A percentile compares a stretch with the other conserved stretches of the same genome.
phyloP scores from a whole-genome alignment of 2,329 filamentous ascomycete genomes.

The Talaromyces islandicus region DNA sequence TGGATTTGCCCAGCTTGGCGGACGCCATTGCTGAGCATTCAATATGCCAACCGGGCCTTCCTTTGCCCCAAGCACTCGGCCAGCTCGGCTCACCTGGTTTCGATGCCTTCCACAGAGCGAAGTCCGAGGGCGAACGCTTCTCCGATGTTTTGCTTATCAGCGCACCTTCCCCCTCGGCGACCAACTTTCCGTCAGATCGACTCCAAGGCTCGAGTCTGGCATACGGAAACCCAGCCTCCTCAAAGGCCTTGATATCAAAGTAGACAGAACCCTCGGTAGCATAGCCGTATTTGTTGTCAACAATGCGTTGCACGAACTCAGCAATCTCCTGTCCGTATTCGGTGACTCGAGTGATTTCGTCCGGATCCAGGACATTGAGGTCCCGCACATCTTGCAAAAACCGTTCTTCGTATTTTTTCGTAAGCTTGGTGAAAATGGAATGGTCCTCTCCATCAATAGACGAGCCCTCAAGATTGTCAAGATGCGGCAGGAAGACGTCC shows the following conservation, averaged over 20 bases:
- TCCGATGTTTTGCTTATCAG: constrained; percentile 54
- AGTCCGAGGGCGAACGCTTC: constrained; percentile 76
- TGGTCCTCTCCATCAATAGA: constrained; percentile 56
- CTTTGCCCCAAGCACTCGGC: constrained; percentile 80
- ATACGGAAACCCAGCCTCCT: constrained; percentile 77
- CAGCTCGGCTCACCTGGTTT: constrained; percentile 90
- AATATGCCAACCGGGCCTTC: constrained; percentile 92
- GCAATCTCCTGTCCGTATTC: constrained; percentile 87
- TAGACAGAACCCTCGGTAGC: constrained; percentile 79
- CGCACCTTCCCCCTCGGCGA: constrained; percentile 85
- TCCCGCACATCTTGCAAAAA: constrained; percentile 85
- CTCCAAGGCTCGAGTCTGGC: constrained; percentile 80
- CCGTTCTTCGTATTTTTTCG: constrained; percentile 75
- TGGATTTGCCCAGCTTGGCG: constrained; percentile 72
- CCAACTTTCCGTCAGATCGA: constrained; percentile 72
- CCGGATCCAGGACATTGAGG: constrained; percentile 77
- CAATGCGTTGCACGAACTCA: constrained; percentile 73
- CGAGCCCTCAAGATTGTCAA: constrained; percentile 60
- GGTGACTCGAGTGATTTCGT: constrained; percentile 81
- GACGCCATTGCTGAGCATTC: constrained; percentile 96
- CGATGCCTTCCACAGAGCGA: constrained; percentile 88
- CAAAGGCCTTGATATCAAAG: constrained; percentile 84
- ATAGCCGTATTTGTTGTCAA: constrained; percentile 83
- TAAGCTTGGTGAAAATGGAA: constrained; percentile 80
- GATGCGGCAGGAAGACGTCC: constrained; percentile 72